phyloP scores from a whole-genome alignment of 2,329 filamentous ascomycete genomes.

The Claviceps pusilla region DNA sequence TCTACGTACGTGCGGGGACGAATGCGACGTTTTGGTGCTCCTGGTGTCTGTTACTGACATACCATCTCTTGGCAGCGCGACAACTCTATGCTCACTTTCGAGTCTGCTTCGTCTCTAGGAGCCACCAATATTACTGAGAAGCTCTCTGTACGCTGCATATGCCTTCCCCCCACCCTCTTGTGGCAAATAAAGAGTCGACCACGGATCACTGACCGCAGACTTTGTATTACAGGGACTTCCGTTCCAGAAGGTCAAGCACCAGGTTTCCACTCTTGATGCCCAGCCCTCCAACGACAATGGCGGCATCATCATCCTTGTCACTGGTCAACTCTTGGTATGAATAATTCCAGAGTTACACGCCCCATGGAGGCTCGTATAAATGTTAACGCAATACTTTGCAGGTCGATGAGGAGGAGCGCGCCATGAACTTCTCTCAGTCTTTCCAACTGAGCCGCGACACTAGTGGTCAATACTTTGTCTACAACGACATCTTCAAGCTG shows the following conservation, averaged over 20 bases:
- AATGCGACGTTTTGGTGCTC: background rate
- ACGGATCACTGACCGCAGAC: background rate
- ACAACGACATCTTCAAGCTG: constrained; percentile 91
- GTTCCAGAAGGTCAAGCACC: constrained; percentile 69
- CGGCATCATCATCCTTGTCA: constrained; percentile 75
- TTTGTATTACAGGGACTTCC: constrained; percentile 46
- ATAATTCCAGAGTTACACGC: background rate
- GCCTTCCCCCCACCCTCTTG: no score
- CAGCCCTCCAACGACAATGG: constrained; percentile 55
- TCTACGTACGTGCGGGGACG: constrained; percentile 62
- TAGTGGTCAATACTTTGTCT: constrained; percentile 63
- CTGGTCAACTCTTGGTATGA: constrained; percentile 67
- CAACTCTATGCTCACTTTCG: constrained; percentile 86
- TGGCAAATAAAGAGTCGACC: background rate
- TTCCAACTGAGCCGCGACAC: constrained; percentile 69
- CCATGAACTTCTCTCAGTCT: constrained; percentile 80
- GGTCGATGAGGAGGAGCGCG: constrained; percentile 73
- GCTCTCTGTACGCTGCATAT: constrained; percentile 47
- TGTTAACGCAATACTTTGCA: constrained; percentile 19
- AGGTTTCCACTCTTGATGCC: constrained; percentile 62
- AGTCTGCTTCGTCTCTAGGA: constrained; percentile 54
- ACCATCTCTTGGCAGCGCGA: constrained; percentile 42
- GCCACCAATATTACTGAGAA: constrained; percentile 58
- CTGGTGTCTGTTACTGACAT: constrained; percentile 2
- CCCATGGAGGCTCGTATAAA: background rate